Evolutionary conservation across 495 filamentous ascomycete species (phyloP), one percentile per base, ranked within the genome.

Genomic region (Talaromyces nanjingensis): DNA sequence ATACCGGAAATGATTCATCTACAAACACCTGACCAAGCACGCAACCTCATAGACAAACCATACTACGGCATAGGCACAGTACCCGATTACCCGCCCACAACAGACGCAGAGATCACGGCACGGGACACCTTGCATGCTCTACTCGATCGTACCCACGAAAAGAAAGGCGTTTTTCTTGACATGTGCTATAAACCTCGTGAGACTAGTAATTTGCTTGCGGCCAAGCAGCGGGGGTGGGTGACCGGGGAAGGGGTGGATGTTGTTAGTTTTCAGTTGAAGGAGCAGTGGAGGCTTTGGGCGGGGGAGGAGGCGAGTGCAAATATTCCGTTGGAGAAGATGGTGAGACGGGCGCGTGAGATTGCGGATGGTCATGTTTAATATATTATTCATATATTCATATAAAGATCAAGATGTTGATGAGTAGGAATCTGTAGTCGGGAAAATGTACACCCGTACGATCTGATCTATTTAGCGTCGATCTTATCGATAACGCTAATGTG

Each of bases 241-340:
- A 56, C 54, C 11, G 54, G 11, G 24, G 54, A 56, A 22, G 54
- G 54, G 5, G 29, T 56, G 24, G 24, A 56, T 27, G 54, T 56
- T 16, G 54, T 56, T 27, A 31, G 7, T 24, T 8, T 8, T 56
- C 54, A 56, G 29, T 9, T 56, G 29, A 56, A 56, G 54, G 24
- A 27, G 24, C 54, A 56, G 24, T 56, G 54, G 54, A 56, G 29
- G 29, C 54, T 56, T 16, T 56, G 54, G 54, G 29, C 54, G 54
- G 54, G 54, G 24, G 54, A 56, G n/a, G 54, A 29, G 54, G 45
- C 8, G n/a, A 22, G 45, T 49, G 6, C 1, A 3, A 20, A 1
- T 5, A 49, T 49, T 49, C n/a, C 45, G 0, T 20, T 49, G 2
- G 45, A 49, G n/a, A 4, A 8, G 45, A 49, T 49, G 45, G 45